Evolutionary conservation across 345 rosid genomes (phyloP), one percentile per base, ranked within the genome.

Genomic region (Limnanthes douglasii): DNA sequence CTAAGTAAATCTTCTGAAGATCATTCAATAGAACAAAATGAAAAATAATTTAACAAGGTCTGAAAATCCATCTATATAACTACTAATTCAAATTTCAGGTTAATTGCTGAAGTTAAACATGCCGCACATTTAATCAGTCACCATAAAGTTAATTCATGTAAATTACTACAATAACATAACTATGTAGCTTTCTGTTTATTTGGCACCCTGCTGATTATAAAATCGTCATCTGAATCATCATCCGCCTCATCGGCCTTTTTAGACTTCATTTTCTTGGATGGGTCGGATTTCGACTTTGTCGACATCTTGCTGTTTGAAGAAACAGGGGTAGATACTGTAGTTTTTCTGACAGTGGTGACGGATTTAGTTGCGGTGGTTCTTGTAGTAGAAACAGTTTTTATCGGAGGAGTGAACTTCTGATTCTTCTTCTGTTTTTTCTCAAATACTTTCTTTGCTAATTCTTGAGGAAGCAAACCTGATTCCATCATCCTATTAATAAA

Each of bases 401-500:
- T 21, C 2, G 94, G 94, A 10, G 83, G 74, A 38, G 39, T 51
- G 8, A 62, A 39, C 53, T 69, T 77, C 25, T 59, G 65, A 45
- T 11, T 43, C 64, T 57, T 74, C 57, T 59, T 65, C 50, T 53
- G 78, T 62, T 84, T 90, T 62, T 53, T 77, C 41, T 69, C 88
- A 3, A 62, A 62, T 15, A 69, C 72, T 54, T 78, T 66, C 64
- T 58, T 72, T 24, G 95, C 98, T 56, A 43, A 66, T 1, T 65
- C 93, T 31, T 58, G 35, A 11, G 96, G 37, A 19, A 84, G 94
- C 60, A 84, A 69, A 23, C 98, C 94, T 11, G 80, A 90, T 37
- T 90, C 98, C 96, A 90, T 84, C 88, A 90, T 74, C 96, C 98
- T 84, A 64, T 45, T 54, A 47, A 20, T 15, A 49, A 35, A 22